Conservation (phyloP, 2,329 filamentous ascomycete genomes). For the Venturia asperata region DNA sequence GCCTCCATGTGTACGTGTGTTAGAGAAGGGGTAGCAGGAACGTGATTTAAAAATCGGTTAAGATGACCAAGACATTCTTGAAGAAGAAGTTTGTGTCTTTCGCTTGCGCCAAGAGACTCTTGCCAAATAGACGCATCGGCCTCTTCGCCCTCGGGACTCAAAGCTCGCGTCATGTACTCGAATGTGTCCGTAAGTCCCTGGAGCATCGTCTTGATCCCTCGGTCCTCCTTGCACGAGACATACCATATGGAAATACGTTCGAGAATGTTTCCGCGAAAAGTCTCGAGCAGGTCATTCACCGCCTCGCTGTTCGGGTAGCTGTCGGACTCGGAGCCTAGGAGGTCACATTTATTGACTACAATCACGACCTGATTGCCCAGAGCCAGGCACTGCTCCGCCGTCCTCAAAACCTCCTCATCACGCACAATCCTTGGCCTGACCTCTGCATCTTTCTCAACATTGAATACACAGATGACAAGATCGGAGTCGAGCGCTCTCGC, state of each 20-base stretch:
- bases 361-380: constrained; percentile 49
- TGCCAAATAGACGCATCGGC: constrained; percentile 55
- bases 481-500: constrained; percentile 76
- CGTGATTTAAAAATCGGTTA: constrained; percentile 62
- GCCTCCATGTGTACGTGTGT: constrained; percentile 7
- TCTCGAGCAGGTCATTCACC: background rate
- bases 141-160: constrained; percentile 30
- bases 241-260: constrained; percentile 33
- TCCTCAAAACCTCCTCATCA: constrained; percentile 52
- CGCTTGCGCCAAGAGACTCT: constrained; percentile 82
- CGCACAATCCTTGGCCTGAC: constrained; percentile 33
- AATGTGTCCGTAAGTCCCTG: constrained; percentile 62
- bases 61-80: constrained; percentile 65
- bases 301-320: background rate
- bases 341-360: constrained; percentile 56
- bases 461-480: constrained; percentile 73
- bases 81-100: constrained; percentile 78
- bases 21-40: constrained; percentile 25
- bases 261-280: constrained; percentile 37
- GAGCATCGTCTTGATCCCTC: constrained; percentile 60
- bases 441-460: constrained; percentile 52
- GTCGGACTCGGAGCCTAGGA: constrained; percentile 32
- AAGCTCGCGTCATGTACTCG: constrained; percentile 55
- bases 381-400: constrained; percentile 44
- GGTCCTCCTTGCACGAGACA: constrained; percentile 66